Base-by-base conservation (phyloP, 2,329 filamentous ascomycete genomes). In the Colletotrichum lindemuthianum region DNA sequence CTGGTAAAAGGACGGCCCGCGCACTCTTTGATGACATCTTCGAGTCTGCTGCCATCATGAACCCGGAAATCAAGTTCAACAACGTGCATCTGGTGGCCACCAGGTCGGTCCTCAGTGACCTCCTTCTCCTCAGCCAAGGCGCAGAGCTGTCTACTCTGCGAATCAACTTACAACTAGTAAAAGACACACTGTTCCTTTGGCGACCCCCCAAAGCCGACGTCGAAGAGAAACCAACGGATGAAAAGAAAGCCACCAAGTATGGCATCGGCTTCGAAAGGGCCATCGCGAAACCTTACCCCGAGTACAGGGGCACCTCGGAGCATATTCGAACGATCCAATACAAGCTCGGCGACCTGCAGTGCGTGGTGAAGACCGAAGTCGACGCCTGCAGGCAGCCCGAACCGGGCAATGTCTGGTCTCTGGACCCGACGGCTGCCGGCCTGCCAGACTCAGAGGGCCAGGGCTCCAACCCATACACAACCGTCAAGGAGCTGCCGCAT, bases 41-140 rank as follows among this genome's bases (percentile, higher is more conserved):
- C 24, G 24, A 24, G 24, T 24, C 24, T 24, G 24, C 24, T 24
- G 24, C 24, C 24, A 24, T 24, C 24, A 24, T 24, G 24, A 24
- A 24, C 24, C 24, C 24, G 24, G 24, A 24, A 24, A 24, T 24
- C 24, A 24, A 24, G 24, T 24, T 77, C 32, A 63, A 70, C 51
- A 58, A 72, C 3, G 54, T 76, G 24, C 73, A 77, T 37, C 34
- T 77, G 4, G 55, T 77, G 5, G 59, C 69, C 36, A 75, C 74
- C 51, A 71, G 73, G 6, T 72, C n/a, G 13, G 47, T 45, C 34
- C 16, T 65, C 6, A 41, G 33, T 9, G 32, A 43, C 2, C 44
- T 65, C 10, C 7, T 63, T 1, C 8, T 41, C 15, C 60, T 43
- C 10, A 43, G 34, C 37, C 11, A 41, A 32, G 13, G 12, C 24